Evolutionary conservation across 352 stramenopile genomes (phyloP), one percentile per base, ranked within the genome.

Genomic region (Thraustochytrium sp.): DNA sequence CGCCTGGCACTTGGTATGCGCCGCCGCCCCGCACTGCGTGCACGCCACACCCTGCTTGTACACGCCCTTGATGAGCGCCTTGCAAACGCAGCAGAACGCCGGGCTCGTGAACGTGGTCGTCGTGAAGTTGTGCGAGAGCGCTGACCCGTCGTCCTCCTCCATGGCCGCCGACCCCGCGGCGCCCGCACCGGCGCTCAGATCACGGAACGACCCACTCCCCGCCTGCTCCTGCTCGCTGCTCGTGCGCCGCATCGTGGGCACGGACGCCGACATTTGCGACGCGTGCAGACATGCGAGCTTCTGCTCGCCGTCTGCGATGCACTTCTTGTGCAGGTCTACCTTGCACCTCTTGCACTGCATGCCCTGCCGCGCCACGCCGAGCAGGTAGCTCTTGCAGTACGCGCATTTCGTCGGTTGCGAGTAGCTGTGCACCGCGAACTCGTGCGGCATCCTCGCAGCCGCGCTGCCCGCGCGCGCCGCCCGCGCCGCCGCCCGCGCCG

Each of bases 301-400:
- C 16, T 51, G 23, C 38, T 18, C 44, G 2, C 36, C 38, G 31
- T 54, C 23, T 5, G 21, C 62, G 3, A 51, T 1, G 62, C 62
- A 75, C 44, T 54, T 75, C 21, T 75, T n/a, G 40, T 75, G 62
- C 38, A 75, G 36, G n/a, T 75, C 62, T 3, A 75, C 26, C 62
- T 54, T 75, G 62, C 62, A 75, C n/a, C 37, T 9, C 62, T 18
- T 9, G 44, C 62, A 75, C 26, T 53, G 62, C n/a, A 36, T 21
- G 37, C 62, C 62, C 62, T 75, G 62, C 62, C 16, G 16, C 18
- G 62, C 29, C 16, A 75, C 9, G 13, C 36, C 62, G n/a, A 75
- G 31, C 26, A 61, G 26, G 38, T 31, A 29, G 34, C 23, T n/a
- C 49, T 38, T 16, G 72, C 48, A 62, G 9, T 72, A 72, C 11